Base-by-base conservation (phyloP, 768 basidiomycete genomes). In the Trametes gibbosa region DNA sequence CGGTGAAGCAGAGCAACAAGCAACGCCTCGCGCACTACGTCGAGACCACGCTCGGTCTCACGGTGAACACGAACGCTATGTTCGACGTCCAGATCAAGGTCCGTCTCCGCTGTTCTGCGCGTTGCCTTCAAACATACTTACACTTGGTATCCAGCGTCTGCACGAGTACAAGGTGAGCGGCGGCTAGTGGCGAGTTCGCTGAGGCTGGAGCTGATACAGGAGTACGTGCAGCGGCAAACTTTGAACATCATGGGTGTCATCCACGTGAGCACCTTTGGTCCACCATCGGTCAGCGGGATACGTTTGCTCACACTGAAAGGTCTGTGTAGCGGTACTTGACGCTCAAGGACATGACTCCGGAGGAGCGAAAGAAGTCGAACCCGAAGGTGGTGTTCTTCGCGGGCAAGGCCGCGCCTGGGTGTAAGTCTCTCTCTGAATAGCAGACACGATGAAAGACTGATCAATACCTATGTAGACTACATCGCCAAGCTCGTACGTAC, bases 381-480 rank as follows among this genome's bases (percentile, higher is more conserved):
- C 89, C 85, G n/a, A 83, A 86, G 52, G 94, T 93, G 19, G 89
- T 93, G n/a, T 90, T 99, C 79, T 98, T 99, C 63, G 96, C 93
- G 32, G 96, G 97, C 63, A 98, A 98, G 72, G 95, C 96, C 53
- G 96, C 96, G 0, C 96, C 96, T 39, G 95, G 86, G 58, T 93
- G 88, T 89, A 69, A 69, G 86, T 76, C 7, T 19, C 25, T 14
- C 17, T 19, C 29, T 43, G 19, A n/a, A n/a, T n/a, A n/a, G n/a
- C n/a, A n/a, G n/a, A n/a, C n/a, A n/a, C n/a, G n/a, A n/a, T 71
- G 40, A 49, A 56, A 17, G 21, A 29, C 17, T 12, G 6, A 17
- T 48, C 5, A 43, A 17, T n/a, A 32, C 25, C 16, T 46, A n/a
- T n/a, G n/a, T n/a, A 90, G 90, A 95, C 70, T 94, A 90, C 75